These are phyloP conservation scores for Areca catechu DNA, from an alignment of 176 grass and related monocot genomes.

Conservation along the genomic window DNA sequence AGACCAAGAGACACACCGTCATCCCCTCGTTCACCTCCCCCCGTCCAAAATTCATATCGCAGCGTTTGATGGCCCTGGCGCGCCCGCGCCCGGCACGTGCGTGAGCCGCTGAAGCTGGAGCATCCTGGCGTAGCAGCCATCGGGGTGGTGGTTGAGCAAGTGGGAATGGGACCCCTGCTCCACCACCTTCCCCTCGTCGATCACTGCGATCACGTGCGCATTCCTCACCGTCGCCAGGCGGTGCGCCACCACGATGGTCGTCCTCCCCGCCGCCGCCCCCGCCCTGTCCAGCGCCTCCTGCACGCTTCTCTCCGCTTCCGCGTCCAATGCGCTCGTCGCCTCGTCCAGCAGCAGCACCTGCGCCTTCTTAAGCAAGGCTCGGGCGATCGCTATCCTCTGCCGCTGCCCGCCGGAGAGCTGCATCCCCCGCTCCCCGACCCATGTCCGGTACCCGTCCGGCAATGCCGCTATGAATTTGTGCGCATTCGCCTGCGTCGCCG, in stretches of 20 bases:
- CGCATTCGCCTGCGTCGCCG: conserved; percentile 24
- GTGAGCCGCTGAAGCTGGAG: too few relatives aligned
- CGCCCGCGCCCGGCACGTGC: too few relatives aligned
- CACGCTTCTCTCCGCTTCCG: conserved; percentile 24
- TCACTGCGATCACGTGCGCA: not conserved
- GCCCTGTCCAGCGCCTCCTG: conserved; percentile 29
- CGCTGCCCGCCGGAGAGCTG: conserved; percentile 44
- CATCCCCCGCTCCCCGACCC: conserved; percentile 35
- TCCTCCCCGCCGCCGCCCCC: conserved; percentile 7
- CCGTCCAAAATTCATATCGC: too few relatives aligned
- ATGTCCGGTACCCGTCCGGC: conserved; percentile 34
- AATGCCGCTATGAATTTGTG: conserved; percentile 38
- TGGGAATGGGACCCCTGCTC: too few relatives aligned
- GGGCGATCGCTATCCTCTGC: conserved; percentile 31
- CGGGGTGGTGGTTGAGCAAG: too few relatives aligned
- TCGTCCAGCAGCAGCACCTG: conserved; percentile 36
- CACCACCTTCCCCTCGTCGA: too few relatives aligned
- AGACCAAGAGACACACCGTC: too few relatives aligned
- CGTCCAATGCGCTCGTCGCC: conserved; percentile 34
- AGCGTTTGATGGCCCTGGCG: too few relatives aligned
- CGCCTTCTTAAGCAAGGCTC: conserved; percentile 23
- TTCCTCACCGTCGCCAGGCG: conserved; percentile 30
- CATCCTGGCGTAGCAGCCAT: too few relatives aligned
- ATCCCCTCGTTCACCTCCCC: too few relatives aligned
- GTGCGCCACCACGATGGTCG: conserved; percentile 35